phyloP scores from a whole-genome alignment of 1,284 basidiomycete genomes.

The Tremellales sp. region DNA sequence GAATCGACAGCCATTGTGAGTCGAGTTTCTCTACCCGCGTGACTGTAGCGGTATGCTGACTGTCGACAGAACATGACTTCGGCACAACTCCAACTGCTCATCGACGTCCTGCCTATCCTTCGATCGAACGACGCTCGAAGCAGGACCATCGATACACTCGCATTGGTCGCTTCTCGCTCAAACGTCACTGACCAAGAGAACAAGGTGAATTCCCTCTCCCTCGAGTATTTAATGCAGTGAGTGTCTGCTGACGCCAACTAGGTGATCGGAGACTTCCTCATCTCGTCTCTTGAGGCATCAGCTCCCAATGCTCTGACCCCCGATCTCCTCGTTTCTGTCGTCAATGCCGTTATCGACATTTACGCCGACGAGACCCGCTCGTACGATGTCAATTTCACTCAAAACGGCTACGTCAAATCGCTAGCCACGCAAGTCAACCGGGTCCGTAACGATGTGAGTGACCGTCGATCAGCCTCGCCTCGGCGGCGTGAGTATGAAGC shows the following conservation, averaged over 20 bases:
- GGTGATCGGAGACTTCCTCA: conserved; percentile 24
- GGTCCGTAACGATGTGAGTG: conserved; percentile 58
- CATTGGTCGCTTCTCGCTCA: conserved; percentile 69
- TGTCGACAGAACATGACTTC: conserved; percentile 34
- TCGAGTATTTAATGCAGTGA: not conserved
- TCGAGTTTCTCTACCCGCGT: conserved; percentile 2
- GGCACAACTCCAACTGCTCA: conserved; percentile 63
- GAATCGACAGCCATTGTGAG: conserved; percentile 28
- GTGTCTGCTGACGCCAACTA: conserved; percentile 5
- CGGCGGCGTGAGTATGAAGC: not conserved
- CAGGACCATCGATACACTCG: conserved; percentile 75
- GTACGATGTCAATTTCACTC: conserved; percentile 77
- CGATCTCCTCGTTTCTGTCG: conserved; percentile 73
- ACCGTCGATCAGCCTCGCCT: too few species aligned
- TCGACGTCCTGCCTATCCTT: conserved; percentile 60
- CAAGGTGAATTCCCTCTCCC: conserved; percentile 58
- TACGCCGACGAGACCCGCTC: conserved; percentile 84
- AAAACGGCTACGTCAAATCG: conserved; percentile 55
- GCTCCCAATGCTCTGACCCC: conserved; percentile 50
- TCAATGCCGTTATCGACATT: conserved; percentile 86
- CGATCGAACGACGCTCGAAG: conserved; percentile 60
- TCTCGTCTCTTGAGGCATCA: conserved; percentile 42
- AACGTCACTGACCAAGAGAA: conserved; percentile 63
- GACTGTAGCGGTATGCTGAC: conserved; percentile 51
- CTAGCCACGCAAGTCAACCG: conserved; percentile 58